A percentile compares a stretch with the other conserved stretches of the same genome.
These are phyloP conservation scores for Pleurotus tuoliensis DNA, from an alignment of 768 basidiomycete species.

Conservation along the genomic window DNA sequence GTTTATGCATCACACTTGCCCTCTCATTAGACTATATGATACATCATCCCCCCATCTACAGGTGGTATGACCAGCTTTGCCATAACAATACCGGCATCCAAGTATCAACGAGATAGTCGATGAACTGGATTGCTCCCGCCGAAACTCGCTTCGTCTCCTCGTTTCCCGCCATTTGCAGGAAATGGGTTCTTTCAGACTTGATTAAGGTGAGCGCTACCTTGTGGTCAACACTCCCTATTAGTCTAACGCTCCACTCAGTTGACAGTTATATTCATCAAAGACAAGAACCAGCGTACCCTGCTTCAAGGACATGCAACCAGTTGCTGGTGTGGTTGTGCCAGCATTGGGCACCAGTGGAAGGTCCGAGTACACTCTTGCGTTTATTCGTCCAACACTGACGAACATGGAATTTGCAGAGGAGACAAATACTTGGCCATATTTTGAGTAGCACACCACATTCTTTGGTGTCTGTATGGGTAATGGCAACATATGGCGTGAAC, in stretches of 20 bases:
- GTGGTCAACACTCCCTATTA: neutral
- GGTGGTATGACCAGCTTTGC: constrained; percentile 25
- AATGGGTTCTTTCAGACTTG: neutral
- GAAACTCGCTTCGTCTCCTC: neutral
- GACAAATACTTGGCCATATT: constrained; percentile 23
- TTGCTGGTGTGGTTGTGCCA: constrained; percentile 1
- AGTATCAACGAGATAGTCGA: constrained; percentile 18
- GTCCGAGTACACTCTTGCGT: constrained; percentile 9
- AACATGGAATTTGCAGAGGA: constrained; percentile 35
- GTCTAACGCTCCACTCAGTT: neutral
- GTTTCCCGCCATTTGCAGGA: neutral
- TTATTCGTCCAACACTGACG: constrained; percentile 32
- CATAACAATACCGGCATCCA: constrained; percentile 26
- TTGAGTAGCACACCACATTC: constrained; percentile 26
- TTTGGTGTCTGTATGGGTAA: constrained; percentile 31
- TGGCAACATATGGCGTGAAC: constrained; percentile 20
- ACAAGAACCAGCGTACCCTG: neutral
- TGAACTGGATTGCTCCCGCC: constrained; percentile 12
- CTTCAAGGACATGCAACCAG: neutral
- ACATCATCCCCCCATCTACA: no score
- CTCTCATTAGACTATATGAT: no score
- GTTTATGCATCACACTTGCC: no score
- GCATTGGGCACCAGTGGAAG: constrained; percentile 5
- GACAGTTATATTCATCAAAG: neutral
- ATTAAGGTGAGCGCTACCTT: neutral